A percentile compares a stretch with the other conserved stretches of the same genome.
These are phyloP conservation scores for Sungouiella blattae DNA, from an alignment of 805 yeast genomes.

Conservation along the genomic window DNA sequence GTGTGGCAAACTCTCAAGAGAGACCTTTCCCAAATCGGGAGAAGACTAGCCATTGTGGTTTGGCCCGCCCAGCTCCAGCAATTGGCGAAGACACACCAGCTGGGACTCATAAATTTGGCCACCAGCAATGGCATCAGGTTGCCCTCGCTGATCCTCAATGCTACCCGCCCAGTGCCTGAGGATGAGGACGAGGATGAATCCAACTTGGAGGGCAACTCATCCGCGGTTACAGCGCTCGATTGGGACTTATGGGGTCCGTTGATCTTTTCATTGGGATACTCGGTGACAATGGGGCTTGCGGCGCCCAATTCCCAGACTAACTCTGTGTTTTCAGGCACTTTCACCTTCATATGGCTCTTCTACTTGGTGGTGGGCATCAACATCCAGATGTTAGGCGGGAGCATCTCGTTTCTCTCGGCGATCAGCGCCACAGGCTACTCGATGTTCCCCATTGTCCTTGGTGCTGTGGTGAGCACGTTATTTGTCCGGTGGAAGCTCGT, in stretches of 20 bases:
- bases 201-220: no score
- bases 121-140: slow-evolving; percentile 31
- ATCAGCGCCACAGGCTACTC: slow-evolving; percentile 70
- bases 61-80: slow-evolving; percentile 42
- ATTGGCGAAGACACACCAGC: slow-evolving; percentile 35
- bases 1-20: slow-evolving; percentile 50
- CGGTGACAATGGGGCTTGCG: slow-evolving; percentile 50
- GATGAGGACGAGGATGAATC: slow-evolving; percentile 15
- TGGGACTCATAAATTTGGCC: slow-evolving; percentile 32
- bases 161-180: slow-evolving; percentile 25
- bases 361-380: slow-evolving; percentile 59
- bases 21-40: slow-evolving; percentile 35
- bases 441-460: slow-evolving; percentile 59
- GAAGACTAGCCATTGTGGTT: slow-evolving; percentile 35
- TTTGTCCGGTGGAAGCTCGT: slow-evolving; percentile 46
- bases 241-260: slow-evolving; percentile 76
- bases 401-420: slow-evolving; percentile 64
- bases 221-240: slow-evolving; percentile 28
- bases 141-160: slow-evolving; percentile 30
- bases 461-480: slow-evolving; percentile 46
- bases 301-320: slow-evolving; percentile 44
- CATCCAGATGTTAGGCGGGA: slow-evolving; percentile 59
- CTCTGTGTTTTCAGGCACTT: slow-evolving; percentile 59
- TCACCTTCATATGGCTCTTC: slow-evolving; percentile 62
- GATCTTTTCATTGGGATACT: slow-evolving; percentile 53